Evolutionary conservation across 202 grass and related monocot species (phyloP).

Genomic region (Zoysia matrella): DNA sequence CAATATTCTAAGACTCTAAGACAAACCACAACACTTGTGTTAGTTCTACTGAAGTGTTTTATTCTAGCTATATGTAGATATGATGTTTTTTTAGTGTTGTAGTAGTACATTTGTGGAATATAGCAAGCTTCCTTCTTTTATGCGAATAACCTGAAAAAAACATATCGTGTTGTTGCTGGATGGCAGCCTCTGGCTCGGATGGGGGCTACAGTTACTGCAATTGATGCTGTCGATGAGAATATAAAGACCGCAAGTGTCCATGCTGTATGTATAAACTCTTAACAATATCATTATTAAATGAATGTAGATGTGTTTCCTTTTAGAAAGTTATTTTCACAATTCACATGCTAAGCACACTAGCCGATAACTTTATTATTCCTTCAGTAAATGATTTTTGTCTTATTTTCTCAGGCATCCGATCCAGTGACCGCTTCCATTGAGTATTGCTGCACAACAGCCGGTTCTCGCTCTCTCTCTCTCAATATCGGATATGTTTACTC

Average conservation of each 20-base stretch:
- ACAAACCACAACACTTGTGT: not conserved
- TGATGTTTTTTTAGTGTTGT: not conserved
- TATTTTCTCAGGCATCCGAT: constrained; percentile 74
- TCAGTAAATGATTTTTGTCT: constrained; percentile 20
- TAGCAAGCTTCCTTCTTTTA: constrained; percentile 26
- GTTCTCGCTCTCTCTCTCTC: constrained; percentile 38
- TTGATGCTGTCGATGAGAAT: constrained; percentile 93
- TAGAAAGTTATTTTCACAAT: not conserved
- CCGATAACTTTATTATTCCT: constrained; percentile 18
- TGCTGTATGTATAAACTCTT: constrained; percentile 71
- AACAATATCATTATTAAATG: constrained; percentile 22
- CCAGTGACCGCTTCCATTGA: constrained; percentile 84
- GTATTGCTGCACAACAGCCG: constrained; percentile 83
- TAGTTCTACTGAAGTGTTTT: not conserved
- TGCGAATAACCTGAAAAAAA: constrained; percentile 2
- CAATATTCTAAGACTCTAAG: not conserved
- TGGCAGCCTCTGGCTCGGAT: constrained; percentile 86
- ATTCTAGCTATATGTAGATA: not conserved
- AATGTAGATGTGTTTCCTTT: constrained; percentile 20
- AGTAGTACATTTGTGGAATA: not conserved
- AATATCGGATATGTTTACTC: not conserved
- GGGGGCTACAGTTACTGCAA: constrained; percentile 88
- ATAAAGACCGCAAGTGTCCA: constrained; percentile 91
- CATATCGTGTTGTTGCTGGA: constrained; percentile 24
- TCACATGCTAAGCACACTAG: not conserved